Evolutionary conservation across 2,329 filamentous ascomycete species (phyloP).

Genomic region (Pseudocercospora macadamiae): DNA sequence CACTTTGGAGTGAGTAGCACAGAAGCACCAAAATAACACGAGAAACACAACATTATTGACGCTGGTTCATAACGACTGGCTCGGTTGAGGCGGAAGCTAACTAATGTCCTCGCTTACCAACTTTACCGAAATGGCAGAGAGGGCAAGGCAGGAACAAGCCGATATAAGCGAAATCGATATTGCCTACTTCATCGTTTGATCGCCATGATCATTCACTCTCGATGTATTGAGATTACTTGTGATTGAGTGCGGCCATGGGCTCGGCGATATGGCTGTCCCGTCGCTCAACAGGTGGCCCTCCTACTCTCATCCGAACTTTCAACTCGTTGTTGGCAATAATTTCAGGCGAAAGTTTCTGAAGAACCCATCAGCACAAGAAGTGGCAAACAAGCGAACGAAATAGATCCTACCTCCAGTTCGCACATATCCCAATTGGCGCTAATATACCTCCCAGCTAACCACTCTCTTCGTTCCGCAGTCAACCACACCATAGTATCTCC

Average conservation of each 20-base stretch:
- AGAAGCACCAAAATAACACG: no score
- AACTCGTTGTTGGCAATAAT: background rate
- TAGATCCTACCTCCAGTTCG: constrained; percentile 30
- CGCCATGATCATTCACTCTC: no score
- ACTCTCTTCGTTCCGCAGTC: constrained; percentile 39
- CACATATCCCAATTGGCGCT: constrained; percentile 44
- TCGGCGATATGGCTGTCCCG: background rate
- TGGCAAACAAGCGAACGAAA: background rate
- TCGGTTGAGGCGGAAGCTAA: background rate
- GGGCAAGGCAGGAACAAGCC: no score
- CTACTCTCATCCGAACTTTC: background rate
- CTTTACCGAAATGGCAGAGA: background rate
- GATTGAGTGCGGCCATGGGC: background rate
- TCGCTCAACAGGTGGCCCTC: background rate
- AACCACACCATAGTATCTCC: constrained; percentile 30
- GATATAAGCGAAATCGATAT: no score
- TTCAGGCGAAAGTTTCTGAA: background rate
- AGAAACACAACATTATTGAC: no score
- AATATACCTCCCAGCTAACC: constrained; percentile 43
- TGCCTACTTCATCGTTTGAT: no score
- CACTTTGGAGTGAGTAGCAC: no score
- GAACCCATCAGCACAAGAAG: background rate
- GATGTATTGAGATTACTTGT: no score
- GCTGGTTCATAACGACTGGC: no score
- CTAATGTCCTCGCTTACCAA: background rate